phyloP scores from a whole-genome alignment of 225 moss, liverwort and hornwort species.

The Sphagnum tenellum region DNA sequence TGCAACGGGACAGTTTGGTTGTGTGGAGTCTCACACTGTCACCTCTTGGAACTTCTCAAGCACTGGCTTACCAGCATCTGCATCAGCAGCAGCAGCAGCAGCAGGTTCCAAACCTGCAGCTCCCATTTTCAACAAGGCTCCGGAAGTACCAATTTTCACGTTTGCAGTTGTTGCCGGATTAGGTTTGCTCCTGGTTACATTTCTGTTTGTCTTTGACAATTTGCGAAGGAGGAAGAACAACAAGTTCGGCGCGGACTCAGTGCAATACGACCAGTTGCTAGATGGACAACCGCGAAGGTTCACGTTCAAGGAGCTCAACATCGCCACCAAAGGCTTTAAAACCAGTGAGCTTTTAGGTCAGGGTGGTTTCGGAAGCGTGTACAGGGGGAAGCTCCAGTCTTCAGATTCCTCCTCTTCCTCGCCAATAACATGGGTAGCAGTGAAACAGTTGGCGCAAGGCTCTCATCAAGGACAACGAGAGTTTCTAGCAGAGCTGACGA shows the following conservation, averaged over 20 bases:
- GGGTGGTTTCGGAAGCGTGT: slow-evolving; percentile 39
- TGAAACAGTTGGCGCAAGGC: slow-evolving; percentile 32
- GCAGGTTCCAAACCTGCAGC: too few relatives aligned
- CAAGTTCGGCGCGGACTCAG: too few relatives aligned
- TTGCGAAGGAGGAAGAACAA: too few relatives aligned
- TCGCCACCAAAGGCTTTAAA: slow-evolving; percentile 32
- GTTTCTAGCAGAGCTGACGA: slow-evolving; percentile 35
- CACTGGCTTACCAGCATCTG: too few relatives aligned
- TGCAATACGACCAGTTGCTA: too few relatives aligned
- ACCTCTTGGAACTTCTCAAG: slow-evolving; percentile 1
- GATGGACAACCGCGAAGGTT: slow-evolving; percentile 5
- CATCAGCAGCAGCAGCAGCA: too few relatives aligned
- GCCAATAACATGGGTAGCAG: slow-evolving; percentile 15
- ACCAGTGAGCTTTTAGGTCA: slow-evolving; percentile 19
- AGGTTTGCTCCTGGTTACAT: too few relatives aligned
- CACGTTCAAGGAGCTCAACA: slow-evolving; percentile 21
- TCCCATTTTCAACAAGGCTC: too few relatives aligned
- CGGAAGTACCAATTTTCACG: too few relatives aligned
- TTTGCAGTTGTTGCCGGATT: too few relatives aligned
- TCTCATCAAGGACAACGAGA: slow-evolving; percentile 28
- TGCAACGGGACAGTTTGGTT: neutral
- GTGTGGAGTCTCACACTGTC: neutral
- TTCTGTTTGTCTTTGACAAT: too few relatives aligned
- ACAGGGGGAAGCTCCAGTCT: slow-evolving; percentile 11
- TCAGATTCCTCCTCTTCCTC: slow-evolving; percentile 3